These are phyloP conservation scores for Cordyceps fumosorosea DNA, from an alignment of 2,329 filamentous ascomycete species.

Conservation along the genomic window DNA sequence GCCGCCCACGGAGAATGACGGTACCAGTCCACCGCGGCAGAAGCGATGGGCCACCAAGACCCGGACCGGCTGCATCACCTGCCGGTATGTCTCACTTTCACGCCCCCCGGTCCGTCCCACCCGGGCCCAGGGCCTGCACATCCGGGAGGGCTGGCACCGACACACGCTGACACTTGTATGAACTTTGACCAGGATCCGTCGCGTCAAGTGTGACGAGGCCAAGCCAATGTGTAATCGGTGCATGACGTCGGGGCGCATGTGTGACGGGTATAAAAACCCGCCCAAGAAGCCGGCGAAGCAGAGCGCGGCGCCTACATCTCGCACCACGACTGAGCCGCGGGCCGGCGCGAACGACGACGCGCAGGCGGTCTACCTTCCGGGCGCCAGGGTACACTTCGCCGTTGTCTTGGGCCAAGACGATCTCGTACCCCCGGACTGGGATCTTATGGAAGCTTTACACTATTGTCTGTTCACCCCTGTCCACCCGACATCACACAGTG, in stretches of 20 bases:
- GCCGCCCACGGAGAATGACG: conserved; percentile 3
- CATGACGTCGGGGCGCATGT: conserved; percentile 10
- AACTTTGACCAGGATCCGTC: neutral
- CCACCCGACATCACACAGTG: neutral
- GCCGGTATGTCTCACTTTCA: neutral
- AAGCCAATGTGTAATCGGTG: conserved; percentile 9
- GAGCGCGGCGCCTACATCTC: neutral
- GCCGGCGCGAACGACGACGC: neutral
- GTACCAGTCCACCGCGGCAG: conserved; percentile 2
- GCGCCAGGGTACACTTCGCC: neutral
- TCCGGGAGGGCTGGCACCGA: neutral
- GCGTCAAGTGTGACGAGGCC: conserved; percentile 6
- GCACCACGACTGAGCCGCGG: neutral
- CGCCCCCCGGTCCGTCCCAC: too few species aligned
- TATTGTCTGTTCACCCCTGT: neutral
- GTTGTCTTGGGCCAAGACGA: neutral
- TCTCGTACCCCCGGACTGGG: conserved; percentile 1
- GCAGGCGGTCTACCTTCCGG: neutral
- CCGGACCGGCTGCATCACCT: conserved; percentile 8
- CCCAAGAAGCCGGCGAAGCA: neutral
- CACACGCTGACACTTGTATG: neutral
- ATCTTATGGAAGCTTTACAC: conserved; percentile 3
- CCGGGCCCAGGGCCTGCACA: neutral
- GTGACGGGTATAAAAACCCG: conserved; percentile 1
- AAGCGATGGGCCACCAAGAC: conserved; percentile 11